Percentiles rank a stretch among this genome's conserved stretches.
phyloP scores from a whole-genome alignment of 2,329 filamentous ascomycete species.

The Trichophyton schoenleinii region DNA sequence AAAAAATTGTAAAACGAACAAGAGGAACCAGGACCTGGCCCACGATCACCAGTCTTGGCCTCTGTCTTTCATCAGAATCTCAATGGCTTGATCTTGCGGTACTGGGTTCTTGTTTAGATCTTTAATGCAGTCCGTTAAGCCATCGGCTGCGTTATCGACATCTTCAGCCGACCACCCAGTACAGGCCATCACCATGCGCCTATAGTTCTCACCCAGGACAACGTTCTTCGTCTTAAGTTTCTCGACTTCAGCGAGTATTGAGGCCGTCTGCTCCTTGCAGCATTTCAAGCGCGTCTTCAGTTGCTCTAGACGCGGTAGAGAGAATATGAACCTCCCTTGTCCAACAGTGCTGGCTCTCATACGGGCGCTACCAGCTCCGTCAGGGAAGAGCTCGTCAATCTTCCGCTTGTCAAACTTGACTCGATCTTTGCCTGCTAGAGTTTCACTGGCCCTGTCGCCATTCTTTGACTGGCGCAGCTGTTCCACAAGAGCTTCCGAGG shows the following conservation, averaged over 20 bases:
- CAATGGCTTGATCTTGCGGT: constrained; percentile 33
- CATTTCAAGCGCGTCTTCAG: constrained; percentile 58
- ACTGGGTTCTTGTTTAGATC: constrained; percentile 51
- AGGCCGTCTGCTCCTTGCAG: constrained; percentile 55
- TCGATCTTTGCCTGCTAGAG: neutral
- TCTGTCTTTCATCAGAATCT: constrained; percentile 34
- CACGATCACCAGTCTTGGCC: constrained; percentile 31
- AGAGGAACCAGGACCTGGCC: neutral
- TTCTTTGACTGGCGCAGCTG: constrained; percentile 21
- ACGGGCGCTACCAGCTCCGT: constrained; percentile 6
- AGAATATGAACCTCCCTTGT: constrained; percentile 32
- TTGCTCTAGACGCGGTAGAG: constrained; percentile 47
- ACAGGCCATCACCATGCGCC: constrained; percentile 76
- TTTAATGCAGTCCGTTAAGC: constrained; percentile 74
- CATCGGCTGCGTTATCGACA: constrained; percentile 69
- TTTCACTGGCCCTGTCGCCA: neutral
- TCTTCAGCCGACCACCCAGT: constrained; percentile 65
- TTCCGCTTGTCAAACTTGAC: neutral
- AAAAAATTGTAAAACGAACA: neutral
- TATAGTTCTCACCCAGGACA: constrained; percentile 77
- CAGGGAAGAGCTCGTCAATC: neutral
- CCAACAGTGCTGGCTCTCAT: constrained; percentile 26
- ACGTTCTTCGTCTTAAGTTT: constrained; percentile 65
- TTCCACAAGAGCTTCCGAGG: constrained; percentile 44
- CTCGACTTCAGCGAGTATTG: constrained; percentile 54